Evolutionary conservation across 495 filamentous ascomycete genomes (phyloP).

Genomic region (Penicillium cinerascens): DNA sequence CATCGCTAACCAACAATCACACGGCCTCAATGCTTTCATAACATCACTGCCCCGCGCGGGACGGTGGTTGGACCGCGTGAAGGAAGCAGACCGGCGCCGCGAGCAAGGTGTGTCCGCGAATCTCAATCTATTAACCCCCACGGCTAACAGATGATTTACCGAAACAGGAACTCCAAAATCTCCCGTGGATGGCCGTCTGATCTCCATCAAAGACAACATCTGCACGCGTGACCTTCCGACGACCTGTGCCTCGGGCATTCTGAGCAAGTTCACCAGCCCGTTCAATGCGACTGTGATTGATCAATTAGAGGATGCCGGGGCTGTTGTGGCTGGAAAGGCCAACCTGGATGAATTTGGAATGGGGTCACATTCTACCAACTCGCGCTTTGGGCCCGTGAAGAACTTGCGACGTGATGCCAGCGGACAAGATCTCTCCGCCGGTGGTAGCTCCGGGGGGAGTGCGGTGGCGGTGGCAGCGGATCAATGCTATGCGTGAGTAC

Average conservation of each 20-base stretch:
- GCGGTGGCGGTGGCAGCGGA: slow-evolving; percentile 75
- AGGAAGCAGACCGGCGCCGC: slow-evolving; percentile 38
- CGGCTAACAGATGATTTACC: slow-evolving; percentile 1
- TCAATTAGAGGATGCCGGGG: slow-evolving; percentile 61
- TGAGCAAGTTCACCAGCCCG: slow-evolving; percentile 68
- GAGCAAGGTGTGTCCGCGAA: slow-evolving; percentile 29
- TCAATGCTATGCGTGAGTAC: slow-evolving; percentile 61
- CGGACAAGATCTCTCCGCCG: slow-evolving; percentile 57
- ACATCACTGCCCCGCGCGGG: slow-evolving; percentile 32
- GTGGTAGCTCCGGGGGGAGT: slow-evolving; percentile 92
- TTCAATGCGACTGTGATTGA: slow-evolving; percentile 81
- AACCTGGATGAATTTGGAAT: slow-evolving; percentile 98
- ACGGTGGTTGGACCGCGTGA: slow-evolving; percentile 33
- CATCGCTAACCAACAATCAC: slow-evolving; percentile 43
- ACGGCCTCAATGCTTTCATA: slow-evolving; percentile 47
- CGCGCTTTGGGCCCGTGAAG: slow-evolving; percentile 65
- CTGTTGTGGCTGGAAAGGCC: slow-evolving; percentile 70
- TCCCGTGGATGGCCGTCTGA: slow-evolving; percentile 48
- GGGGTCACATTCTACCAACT: slow-evolving; percentile 85
- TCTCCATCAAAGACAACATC: slow-evolving; percentile 92
- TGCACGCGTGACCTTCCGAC: slow-evolving; percentile 66
- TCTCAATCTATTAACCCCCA: background rate
- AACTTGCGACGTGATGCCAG: slow-evolving; percentile 28
- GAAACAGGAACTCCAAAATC: slow-evolving; percentile 32
- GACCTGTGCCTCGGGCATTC: slow-evolving; percentile 75